A percentile compares a stretch with the other conserved stretches of the same genome.
Conservation (phyloP, 139 green algal species). For the Tetradesmus lagerheimii region DNA sequence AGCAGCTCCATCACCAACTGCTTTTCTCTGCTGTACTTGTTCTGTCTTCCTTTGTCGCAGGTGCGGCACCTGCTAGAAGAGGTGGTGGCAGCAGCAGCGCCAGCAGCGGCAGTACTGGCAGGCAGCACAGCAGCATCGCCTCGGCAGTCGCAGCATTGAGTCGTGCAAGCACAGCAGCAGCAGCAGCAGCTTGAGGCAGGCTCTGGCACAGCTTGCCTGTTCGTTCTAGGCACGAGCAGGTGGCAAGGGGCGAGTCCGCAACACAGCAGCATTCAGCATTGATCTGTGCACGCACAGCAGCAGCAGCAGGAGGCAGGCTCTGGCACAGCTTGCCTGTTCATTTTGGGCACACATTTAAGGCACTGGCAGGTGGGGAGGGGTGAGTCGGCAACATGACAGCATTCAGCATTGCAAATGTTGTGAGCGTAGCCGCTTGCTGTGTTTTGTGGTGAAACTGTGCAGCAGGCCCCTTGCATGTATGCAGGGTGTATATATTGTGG, state of each 20-base stretch:
- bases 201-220: not conserved
- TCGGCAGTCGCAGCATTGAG: not conserved
- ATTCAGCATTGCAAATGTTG: too few species aligned
- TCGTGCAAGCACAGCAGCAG: not conserved
- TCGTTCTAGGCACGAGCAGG: not conserved
- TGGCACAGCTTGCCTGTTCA: not conserved
- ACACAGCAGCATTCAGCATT: not conserved
- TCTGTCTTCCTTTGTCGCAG: not conserved
- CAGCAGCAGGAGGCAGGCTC: not conserved
- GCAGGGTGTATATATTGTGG: too few species aligned
- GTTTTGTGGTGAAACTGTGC: too few species aligned
- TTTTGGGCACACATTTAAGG: too few species aligned
- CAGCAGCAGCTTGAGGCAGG: not conserved
- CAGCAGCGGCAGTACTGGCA: not conserved
- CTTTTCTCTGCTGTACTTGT: not conserved
- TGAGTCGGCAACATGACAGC: not conserved
- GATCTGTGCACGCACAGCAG: not conserved
- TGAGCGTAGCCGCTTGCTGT: too few species aligned
- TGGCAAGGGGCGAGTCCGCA: not conserved
- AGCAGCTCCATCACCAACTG: not conserved
- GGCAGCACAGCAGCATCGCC: not conserved
- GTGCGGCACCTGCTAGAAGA: slow-evolving; percentile 43
- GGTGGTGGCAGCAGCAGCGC: slow-evolving; percentile 29
- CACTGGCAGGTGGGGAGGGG: not conserved
- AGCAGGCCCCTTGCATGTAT: not conserved